phyloP scores from a whole-genome alignment of 2,329 filamentous ascomycete species.

The Fusarium liriodendri region DNA sequence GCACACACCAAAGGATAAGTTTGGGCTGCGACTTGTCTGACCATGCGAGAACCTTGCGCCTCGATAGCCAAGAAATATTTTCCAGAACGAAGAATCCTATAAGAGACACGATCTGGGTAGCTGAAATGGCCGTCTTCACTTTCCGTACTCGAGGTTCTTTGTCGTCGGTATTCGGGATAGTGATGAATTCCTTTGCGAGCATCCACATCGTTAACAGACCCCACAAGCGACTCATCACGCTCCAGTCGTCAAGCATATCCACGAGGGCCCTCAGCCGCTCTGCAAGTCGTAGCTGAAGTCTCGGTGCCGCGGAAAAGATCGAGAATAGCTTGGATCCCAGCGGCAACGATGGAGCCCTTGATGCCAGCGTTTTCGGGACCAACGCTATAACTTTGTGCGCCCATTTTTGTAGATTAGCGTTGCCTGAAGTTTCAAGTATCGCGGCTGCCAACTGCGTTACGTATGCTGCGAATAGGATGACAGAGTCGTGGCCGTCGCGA shows the following conservation, averaged over 20 bases:
- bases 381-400: rapidly evolving
- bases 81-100: constrained; percentile 14
- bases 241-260: constrained; percentile 34
- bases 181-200: constrained; percentile 18
- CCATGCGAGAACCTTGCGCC: constrained; percentile 4
- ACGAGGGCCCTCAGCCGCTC: constrained; percentile 14
- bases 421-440: constrained; percentile 10
- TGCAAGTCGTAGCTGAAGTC: background rate
- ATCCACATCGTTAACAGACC: constrained; percentile 17
- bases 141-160: background rate
- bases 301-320: background rate
- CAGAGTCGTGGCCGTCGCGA: constrained; percentile 24
- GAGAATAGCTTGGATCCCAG: background rate
- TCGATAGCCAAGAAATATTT: constrained; percentile 19
- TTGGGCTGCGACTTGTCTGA: constrained; percentile 16
- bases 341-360: rapidly evolving
- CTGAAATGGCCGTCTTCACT: background rate
- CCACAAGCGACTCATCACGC: constrained; percentile 30
- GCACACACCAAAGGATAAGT: constrained; percentile 19
- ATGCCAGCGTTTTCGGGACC: rapidly evolving
- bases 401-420: background rate
- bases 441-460: constrained; percentile 23
- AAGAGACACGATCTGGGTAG: constrained; percentile 12
- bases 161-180: background rate
- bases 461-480: constrained; percentile 29